These are phyloP conservation scores for Kodamaea sp. DNA, from an alignment of 1,139 yeast species.

Conservation along the genomic window DNA sequence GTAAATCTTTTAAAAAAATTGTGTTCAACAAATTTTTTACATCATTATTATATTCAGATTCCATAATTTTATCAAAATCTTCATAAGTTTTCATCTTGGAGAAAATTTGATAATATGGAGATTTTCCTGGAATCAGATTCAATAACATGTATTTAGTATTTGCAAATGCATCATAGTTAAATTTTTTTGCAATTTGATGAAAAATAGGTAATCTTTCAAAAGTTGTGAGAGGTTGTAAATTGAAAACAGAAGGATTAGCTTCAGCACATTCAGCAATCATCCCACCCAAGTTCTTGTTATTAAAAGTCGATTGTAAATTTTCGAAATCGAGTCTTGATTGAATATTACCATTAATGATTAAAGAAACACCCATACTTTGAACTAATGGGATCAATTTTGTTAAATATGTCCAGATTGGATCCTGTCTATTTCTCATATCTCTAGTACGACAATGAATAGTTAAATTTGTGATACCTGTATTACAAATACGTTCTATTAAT, in stretches of 20 bases:
- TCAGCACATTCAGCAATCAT: constrained; percentile 96
- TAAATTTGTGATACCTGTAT: constrained; percentile 78
- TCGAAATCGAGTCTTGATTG: constrained; percentile 51
- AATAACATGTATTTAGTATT: constrained; percentile 79
- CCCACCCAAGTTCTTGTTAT: constrained; percentile 61
- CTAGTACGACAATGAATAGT: constrained; percentile 91
- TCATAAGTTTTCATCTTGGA: constrained; percentile 55
- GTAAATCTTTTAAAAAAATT: constrained; percentile 33
- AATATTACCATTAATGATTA: constrained; percentile 80
- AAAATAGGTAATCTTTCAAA: constrained; percentile 52
- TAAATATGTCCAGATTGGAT: constrained; percentile 67
- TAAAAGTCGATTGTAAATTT: constrained; percentile 50
- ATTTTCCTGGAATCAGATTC: constrained; percentile 78
- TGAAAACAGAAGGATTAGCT: constrained; percentile 75
- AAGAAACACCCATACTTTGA: constrained; percentile 57
- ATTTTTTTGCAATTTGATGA: constrained; percentile 45
- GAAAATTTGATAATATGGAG: constrained; percentile 54
- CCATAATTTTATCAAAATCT: constrained; percentile 35
- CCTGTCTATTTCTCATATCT: constrained; percentile 84
- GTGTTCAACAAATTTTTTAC: constrained; percentile 30
- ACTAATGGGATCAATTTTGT: constrained; percentile 61
- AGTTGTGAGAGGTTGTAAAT: constrained; percentile 50
- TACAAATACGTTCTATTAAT: constrained; percentile 60
- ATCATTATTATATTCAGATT: constrained; percentile 25
- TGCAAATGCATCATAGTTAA: constrained; percentile 33